phyloP scores from a whole-genome alignment of 257 asterid genomes.

The Gentiana dahurica region DNA sequence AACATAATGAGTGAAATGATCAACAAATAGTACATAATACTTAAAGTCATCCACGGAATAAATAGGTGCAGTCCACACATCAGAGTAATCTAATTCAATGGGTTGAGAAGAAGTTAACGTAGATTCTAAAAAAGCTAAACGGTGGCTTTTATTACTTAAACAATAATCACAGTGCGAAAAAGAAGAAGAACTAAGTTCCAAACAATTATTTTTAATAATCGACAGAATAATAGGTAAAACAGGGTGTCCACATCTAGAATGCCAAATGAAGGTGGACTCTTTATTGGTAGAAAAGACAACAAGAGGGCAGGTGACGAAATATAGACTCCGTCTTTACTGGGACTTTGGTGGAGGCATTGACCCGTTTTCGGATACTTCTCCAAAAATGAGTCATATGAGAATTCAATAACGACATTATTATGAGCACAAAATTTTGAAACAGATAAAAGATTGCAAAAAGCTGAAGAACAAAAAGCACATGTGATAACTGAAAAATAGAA shows the following conservation, averaged over 20 bases:
- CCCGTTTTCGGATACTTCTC: too few relatives aligned
- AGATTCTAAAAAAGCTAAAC: background rate
- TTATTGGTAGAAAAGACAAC: too few relatives aligned
- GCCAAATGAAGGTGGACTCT: background rate
- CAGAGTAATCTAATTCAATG: background rate
- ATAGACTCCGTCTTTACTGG: background rate
- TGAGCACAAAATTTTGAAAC: too few relatives aligned
- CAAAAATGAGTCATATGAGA: too few relatives aligned
- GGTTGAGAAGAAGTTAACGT: background rate
- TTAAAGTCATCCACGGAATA: background rate
- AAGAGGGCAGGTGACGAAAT: background rate
- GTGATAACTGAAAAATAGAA: too few relatives aligned
- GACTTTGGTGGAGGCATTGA: too few relatives aligned
- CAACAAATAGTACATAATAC: conserved; percentile 5
- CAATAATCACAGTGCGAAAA: background rate
- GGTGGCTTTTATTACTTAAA: background rate
- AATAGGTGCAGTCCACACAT: background rate
- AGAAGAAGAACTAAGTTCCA: background rate
- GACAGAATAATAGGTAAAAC: background rate
- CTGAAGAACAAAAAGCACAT: too few relatives aligned
- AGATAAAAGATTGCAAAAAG: background rate
- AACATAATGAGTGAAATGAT: conserved; percentile 2
- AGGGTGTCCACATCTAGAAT: conserved; percentile 2
- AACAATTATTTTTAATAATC: background rate
- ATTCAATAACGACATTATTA: too few relatives aligned